Evolutionary conservation across 768 basidiomycete species (phyloP), one percentile per base, ranked within the genome.

Genomic region (Amanita molliuscula): DNA sequence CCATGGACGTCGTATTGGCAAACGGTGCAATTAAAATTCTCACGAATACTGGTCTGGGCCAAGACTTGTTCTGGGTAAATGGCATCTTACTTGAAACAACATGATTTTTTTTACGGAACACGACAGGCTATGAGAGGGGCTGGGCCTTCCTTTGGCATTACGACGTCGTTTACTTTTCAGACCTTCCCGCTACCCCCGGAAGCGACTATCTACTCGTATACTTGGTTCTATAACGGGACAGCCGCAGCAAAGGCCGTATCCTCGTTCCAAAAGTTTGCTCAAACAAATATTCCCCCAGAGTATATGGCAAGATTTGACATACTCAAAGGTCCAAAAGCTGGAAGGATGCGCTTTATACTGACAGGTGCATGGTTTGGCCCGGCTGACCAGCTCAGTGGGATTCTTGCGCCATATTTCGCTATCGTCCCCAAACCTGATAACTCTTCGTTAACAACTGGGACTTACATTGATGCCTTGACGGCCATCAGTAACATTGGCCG

Each of bases 31-130:
- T 66, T 10, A 48, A 58, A 1, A 62, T 59, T 40, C 63, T 66
- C 9, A 69, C 67, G 1, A 50, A 54, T 10, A 47, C 61, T 6
- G 26, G 54, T 1, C 59, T n/a, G n/a, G n/a, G 75, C 51, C 25
- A 65, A 1, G 71, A 77, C 48, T 61, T 78, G 2, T 77, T 74
- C 59, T 77, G 69, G 66, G 75, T 72, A 52, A 34, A 64, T 50
- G 44, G 46, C 42, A 4, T 28, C 9, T 20, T 2, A 37, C 18
- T 18, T 37, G 38, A 13, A 6, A 34, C 29, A 13, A 35, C 16
- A 11, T 29, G 20, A 2, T 25, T 20, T n/a, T n/a, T n/a, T 40
- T 3, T 38, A 15, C 20, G 50, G 42, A 15, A 16, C 3, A 1
- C 5, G 15, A 1, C 34, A 73, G 72, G 70, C 67, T 3, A 60